Evolutionary conservation across 768 basidiomycete genomes (phyloP), one percentile per base, ranked within the genome.

Genomic region (Strobilomyces dryophilus): DNA sequence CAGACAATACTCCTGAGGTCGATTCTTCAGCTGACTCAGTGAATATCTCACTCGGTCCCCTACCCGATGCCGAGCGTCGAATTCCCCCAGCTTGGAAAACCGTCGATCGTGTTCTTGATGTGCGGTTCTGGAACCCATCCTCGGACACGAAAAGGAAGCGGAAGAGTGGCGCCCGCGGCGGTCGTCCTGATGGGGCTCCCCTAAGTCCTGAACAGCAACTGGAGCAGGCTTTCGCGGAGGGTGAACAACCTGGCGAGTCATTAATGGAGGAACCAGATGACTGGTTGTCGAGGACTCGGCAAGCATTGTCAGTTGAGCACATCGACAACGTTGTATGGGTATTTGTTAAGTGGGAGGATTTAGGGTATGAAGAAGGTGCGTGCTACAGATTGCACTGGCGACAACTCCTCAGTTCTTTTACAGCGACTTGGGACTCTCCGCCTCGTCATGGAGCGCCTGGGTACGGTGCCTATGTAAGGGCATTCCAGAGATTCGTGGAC

Each of bases 361-460:
- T 98, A 26, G 84, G 88, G n/a, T 97, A 98, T 56, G 89, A 95
- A 20, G 88, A 93, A 76, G 85, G 95, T 91, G 52, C 49, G 80
- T 65, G 53, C 45, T 39, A 41, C 24, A 35, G 36, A 11, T 47
- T 35, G 17, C 37, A 36, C 7, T 36, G 8, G 17, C 10, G 2
- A 40, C n/a, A 47, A 45, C 40, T 36, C 6, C 46, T 49, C 42
- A 60, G 21, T 21, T 44, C 17, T 18, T 32, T 27, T 43, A 39
- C 60, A 95, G 93, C 90, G n/a, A 85, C 89, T 11, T 95, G 92
- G 91, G 94, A 97, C 71, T 83, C 92, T 17, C 92, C 95, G 1
- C 92, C 92, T 34, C 79, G 78, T 9, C 64, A 58, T 8, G 75
- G 71, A 17, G 85, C 86, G 45, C 61, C 72, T 1, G 77, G 78